These are phyloP conservation scores for Dissophora ornata DNA, from an alignment of 192 early-diverging fungal genomes.

Conservation along the genomic window DNA sequence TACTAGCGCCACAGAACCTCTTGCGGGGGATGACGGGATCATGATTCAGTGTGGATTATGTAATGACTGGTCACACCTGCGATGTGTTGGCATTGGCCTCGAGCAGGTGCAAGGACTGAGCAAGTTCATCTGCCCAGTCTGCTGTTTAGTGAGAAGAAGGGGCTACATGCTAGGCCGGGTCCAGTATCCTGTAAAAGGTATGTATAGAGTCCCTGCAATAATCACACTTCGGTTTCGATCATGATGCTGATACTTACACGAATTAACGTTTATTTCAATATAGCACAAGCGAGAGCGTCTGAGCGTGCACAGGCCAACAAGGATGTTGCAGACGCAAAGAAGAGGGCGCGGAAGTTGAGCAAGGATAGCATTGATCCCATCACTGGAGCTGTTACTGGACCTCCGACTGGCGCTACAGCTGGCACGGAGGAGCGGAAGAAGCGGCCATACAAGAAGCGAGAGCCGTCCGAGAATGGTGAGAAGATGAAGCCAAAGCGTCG, in stretches of 20 bases:
- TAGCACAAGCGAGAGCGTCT: slow-evolving; percentile 19
- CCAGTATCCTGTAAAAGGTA: slow-evolving; percentile 32
- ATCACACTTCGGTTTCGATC: no score
- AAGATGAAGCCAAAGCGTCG: slow-evolving; percentile 27
- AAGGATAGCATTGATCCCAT: slow-evolving; percentile 17
- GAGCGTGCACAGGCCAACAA: slow-evolving; percentile 15
- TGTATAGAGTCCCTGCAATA: not conserved
- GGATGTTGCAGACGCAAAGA: slow-evolving; percentile 25
- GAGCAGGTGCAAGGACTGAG: slow-evolving; percentile 56
- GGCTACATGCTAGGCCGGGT: slow-evolving; percentile 12
- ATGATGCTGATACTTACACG: no score
- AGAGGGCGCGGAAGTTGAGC: slow-evolving; percentile 29
- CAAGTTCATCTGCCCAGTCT: slow-evolving; percentile 70
- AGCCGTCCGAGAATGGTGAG: slow-evolving; percentile 15
- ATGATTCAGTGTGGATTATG: slow-evolving; percentile 75
- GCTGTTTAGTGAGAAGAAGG: slow-evolving; percentile 49
- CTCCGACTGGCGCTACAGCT: not conserved
- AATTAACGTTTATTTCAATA: no score
- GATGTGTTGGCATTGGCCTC: slow-evolving; percentile 63
- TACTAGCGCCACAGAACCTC: not conserved
- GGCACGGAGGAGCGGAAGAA: slow-evolving; percentile 38
- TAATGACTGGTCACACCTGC: slow-evolving; percentile 73
- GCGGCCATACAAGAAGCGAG: slow-evolving; percentile 27
- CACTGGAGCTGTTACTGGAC: not conserved
- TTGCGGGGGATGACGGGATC: slow-evolving; percentile 36